Evolutionary conservation across 345 rosid genomes (phyloP).

Genomic region (Populus alba): DNA sequence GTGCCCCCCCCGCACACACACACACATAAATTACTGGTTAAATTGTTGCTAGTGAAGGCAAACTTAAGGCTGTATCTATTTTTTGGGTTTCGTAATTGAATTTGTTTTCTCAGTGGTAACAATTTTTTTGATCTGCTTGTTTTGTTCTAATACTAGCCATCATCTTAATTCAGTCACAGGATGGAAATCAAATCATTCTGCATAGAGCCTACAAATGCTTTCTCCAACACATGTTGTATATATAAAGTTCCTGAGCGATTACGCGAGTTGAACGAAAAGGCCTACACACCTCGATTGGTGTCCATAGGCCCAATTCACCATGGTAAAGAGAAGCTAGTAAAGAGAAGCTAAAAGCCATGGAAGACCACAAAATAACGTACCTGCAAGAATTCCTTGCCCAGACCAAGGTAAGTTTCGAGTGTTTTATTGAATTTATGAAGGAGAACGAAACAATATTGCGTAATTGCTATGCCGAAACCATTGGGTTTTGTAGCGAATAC

Average conservation of each 20-base stretch:
- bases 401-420: neutral
- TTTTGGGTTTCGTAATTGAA: no score
- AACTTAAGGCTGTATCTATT: no score
- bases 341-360: neutral
- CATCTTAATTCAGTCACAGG: no score
- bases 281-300: neutral
- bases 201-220: neutral
- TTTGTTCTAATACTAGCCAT: no score
- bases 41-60: no score
- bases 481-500: neutral
- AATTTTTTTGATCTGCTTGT: no score
- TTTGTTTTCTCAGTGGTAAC: no score
- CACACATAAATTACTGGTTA: no score
- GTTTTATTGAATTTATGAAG: neutral
- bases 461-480: neutral
- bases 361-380: slow-evolving; percentile 10
- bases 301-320: neutral
- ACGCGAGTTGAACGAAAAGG: neutral
- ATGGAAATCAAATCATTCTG: no score
- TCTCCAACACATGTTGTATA: slow-evolving; percentile 6
- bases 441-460: neutral
- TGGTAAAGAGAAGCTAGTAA: no score
- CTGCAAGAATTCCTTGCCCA: neutral
- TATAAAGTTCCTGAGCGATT: slow-evolving; percentile 1
- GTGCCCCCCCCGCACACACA: fast-evolving